Evolutionary conservation across 352 stramenopile species (phyloP), one percentile per base, ranked within the genome.

Genomic region (Phytophthora citrophthora): DNA sequence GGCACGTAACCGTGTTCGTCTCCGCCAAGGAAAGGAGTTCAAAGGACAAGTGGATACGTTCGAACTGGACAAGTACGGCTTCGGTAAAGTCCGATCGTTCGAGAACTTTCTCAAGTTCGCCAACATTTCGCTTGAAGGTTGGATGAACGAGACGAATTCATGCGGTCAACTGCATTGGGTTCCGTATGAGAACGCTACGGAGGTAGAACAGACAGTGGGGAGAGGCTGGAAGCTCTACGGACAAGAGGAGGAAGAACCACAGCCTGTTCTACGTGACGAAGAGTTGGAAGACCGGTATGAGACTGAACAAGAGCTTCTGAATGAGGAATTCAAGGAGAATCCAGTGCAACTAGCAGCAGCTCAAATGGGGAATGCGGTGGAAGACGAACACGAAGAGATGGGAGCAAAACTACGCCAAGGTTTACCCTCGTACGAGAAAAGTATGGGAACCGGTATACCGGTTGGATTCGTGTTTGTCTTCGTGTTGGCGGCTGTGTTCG

Each of bases 151-250:
- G 46, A 78, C 64, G 5, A 64, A 87, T n/a, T 83, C 77, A 9
- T 90, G 81, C 48, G 55, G 71, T 1, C 81, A 90, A 47, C 63
- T 90, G 16, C 80, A 88, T 47, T 89, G 81, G 81, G 71, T 90
- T 6, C 79, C 81, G 12, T 90, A 88, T 51, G 51, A 56, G 36
- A 55, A 90, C 49, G 48, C 79, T 3, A 74, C 55, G 0, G 63
- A 79, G 4, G 72, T 90, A 10, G 81, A 90, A 52, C 27, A 72
- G 38, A 69, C 77, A 2, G 65, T 89, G 11, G 78, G 78, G 0
- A 32, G 45, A n/a, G 80, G 77, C 12, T 89, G 77, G 80, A 82
- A 68, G 41, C 46, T 88, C 24, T 61, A 76, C 29, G 64, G 41
- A 0, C 61, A 48, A 11, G 32, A 70, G n/a, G 27, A 62, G 20